Percentiles rank a stretch among this genome's conserved stretches.
phyloP scores from a whole-genome alignment of 768 basidiomycete genomes.

The Suillus discolor region DNA sequence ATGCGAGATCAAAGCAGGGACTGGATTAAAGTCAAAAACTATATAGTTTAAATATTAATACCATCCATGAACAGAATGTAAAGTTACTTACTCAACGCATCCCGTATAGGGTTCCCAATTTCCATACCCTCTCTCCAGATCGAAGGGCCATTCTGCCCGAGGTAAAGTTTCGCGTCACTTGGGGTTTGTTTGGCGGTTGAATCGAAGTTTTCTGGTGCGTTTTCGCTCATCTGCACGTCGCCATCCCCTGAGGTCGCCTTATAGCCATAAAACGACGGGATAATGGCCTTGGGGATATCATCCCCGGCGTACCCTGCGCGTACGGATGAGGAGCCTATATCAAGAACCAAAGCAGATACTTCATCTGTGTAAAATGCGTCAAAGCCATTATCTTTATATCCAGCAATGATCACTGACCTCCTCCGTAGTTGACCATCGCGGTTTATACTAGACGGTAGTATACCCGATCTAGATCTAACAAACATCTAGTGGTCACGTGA shows the following conservation, averaged over 20 bases:
- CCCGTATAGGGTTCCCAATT: conserved; percentile 77
- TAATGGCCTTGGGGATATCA: conserved; percentile 90
- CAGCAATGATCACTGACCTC: conserved; percentile 53
- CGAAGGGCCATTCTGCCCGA: conserved; percentile 88
- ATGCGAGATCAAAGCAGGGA: conserved; percentile 71
- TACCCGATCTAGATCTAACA: conserved; percentile 5
- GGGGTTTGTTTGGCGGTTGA: conserved; percentile 35
- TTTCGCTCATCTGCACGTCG: conserved; percentile 44
- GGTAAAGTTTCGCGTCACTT: conserved; percentile 62
- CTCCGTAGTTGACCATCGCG: conserved; percentile 83
- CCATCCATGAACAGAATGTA: background rate
- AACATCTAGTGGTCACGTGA: conserved; percentile 6
- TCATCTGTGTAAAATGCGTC: conserved; percentile 62
- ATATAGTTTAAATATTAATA: conserved; percentile 1
- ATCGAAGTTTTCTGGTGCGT: conserved; percentile 31
- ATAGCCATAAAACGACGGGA: conserved; percentile 89
- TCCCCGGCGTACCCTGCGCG: conserved; percentile 98
- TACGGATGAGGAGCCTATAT: conserved; percentile 88
- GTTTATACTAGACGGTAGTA: conserved; percentile 4
- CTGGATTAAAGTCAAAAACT: conserved; percentile 80
- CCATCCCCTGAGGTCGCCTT: conserved; percentile 39
- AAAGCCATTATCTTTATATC: background rate
- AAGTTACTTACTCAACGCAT: conserved; percentile 74
- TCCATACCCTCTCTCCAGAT: conserved; percentile 93
- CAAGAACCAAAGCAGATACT: conserved; percentile 94